Evolutionary conservation across 176 grass and related monocot genomes (phyloP).

Genomic region (Rhynchospora tenuis): DNA sequence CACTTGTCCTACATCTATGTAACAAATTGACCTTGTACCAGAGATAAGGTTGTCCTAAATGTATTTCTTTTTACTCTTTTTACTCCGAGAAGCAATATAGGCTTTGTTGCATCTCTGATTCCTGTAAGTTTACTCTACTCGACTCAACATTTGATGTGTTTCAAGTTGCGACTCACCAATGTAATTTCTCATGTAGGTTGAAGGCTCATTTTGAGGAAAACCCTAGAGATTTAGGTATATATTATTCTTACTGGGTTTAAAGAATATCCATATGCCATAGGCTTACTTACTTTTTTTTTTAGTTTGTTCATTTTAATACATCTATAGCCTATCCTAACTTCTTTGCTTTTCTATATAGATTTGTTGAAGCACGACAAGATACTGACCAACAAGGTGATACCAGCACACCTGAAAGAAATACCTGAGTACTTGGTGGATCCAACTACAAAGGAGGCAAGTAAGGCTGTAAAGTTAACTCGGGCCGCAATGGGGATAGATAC

Average conservation of each 20-base stretch:
- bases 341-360: slow-evolving; percentile 40
- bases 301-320: background rate
- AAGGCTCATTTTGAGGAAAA: slow-evolving; percentile 97
- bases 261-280: background rate
- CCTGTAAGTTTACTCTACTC: background rate
- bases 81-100: too few relatives aligned
- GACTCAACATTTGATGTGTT: background rate
- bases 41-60: too few relatives aligned
- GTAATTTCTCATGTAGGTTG: slow-evolving; percentile 43
- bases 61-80: too few relatives aligned
- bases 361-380: slow-evolving; percentile 90
- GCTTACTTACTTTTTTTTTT: too few relatives aligned
- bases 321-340: background rate
- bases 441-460: slow-evolving; percentile 79
- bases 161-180: slow-evolving; percentile 3
- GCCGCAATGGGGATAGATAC: slow-evolving; percentile 74
- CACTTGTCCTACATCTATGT: background rate
- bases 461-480: slow-evolving; percentile 64
- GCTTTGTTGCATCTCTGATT: background rate
- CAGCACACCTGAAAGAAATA: slow-evolving; percentile 62
- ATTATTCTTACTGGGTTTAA: slow-evolving; percentile 17
- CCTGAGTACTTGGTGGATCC: slow-evolving; percentile 87
- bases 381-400: slow-evolving; percentile 76
- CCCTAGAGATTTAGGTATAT: slow-evolving; percentile 83
- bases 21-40: background rate